A percentile compares a stretch with the other conserved stretches of the same genome.
phyloP scores from a whole-genome alignment of 176 grass and related monocot species.

The Lolium rigidum region DNA sequence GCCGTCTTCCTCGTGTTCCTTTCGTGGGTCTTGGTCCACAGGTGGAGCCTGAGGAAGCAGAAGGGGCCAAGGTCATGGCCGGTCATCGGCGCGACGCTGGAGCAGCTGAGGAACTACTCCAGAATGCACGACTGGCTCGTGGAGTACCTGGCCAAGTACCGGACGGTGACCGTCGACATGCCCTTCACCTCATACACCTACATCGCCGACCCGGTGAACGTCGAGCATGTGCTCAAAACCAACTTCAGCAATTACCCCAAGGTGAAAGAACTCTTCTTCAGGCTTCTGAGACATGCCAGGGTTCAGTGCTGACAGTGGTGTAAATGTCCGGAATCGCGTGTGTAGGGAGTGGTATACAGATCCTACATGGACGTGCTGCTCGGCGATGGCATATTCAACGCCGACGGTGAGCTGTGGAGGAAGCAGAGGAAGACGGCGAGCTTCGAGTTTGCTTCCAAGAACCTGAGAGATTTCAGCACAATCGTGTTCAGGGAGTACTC shows the following conservation, averaged over 20 bases:
- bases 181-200: slow-evolving; percentile 94
- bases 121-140: slow-evolving; percentile 95
- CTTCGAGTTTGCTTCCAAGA: slow-evolving; percentile 94
- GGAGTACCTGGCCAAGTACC: slow-evolving; percentile 59
- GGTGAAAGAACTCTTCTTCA: slow-evolving; percentile 47
- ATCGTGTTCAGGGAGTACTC: slow-evolving; percentile 89
- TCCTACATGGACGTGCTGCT: slow-evolving; percentile 95
- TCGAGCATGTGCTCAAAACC: slow-evolving; percentile 91
- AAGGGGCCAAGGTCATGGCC: slow-evolving; percentile 86
- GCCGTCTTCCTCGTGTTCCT: slow-evolving; percentile 49
- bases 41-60: slow-evolving; percentile 70
- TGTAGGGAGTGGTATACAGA: slow-evolving; percentile 71
- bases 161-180: slow-evolving; percentile 80
- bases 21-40: slow-evolving; percentile 77
- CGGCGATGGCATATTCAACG: slow-evolving; percentile 93
- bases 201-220: slow-evolving; percentile 84
- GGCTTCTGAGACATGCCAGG: background rate
- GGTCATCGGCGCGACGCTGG: slow-evolving; percentile 69
- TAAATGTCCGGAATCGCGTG: slow-evolving; percentile 10
- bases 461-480: slow-evolving; percentile 84
- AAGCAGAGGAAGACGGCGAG: slow-evolving; percentile 95
- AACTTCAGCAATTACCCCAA: slow-evolving; percentile 97
- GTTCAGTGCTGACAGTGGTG: slow-evolving; percentile 11
- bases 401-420: slow-evolving; percentile 89
- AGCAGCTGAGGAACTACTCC: slow-evolving; percentile 89